Evolutionary conservation across 257 asterid genomes (phyloP).

Genomic region (Buddleja alternifolia): DNA sequence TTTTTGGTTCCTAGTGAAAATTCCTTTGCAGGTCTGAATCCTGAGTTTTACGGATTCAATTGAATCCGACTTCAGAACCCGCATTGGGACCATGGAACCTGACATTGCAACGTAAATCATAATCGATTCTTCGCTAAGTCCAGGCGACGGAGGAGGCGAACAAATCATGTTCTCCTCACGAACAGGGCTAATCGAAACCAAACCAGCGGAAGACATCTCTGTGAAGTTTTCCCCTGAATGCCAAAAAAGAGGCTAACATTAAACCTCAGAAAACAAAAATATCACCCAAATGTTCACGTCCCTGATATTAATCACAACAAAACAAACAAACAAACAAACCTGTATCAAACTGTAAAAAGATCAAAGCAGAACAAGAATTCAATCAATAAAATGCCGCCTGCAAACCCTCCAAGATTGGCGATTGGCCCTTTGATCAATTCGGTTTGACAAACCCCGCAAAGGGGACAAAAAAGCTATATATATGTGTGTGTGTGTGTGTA

Average conservation of each 20-base stretch:
- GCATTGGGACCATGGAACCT: conserved; percentile 73
- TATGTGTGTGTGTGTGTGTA: no score
- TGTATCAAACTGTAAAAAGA: conserved; percentile 28
- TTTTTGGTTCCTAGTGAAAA: conserved; percentile 69
- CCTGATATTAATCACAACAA: conserved; percentile 32
- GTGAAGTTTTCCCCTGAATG: conserved; percentile 17
- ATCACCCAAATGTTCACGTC: conserved; percentile 28
- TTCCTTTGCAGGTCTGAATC: conserved; percentile 74
- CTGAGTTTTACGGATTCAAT: conserved; percentile 74
- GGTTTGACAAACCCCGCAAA: neutral
- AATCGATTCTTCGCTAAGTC: conserved; percentile 58
- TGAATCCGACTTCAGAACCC: conserved; percentile 73
- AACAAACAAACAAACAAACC: conserved; percentile 20
- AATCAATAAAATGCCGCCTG: conserved; percentile 33
- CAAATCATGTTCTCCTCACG: conserved; percentile 48
- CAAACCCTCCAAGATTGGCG: conserved; percentile 58
- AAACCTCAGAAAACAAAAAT: conserved; percentile 35
- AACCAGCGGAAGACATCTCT: conserved; percentile 78
- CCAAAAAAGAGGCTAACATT: conserved; percentile 36
- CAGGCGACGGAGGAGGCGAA: conserved; percentile 48
- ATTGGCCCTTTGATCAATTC: conserved; percentile 33
- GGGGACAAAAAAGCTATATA: conserved; percentile 26
- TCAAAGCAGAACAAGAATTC: conserved; percentile 23
- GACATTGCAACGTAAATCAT: conserved; percentile 58
- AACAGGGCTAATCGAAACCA: conserved; percentile 60